Evolutionary conservation across 2,329 filamentous ascomycete genomes (phyloP).

Genomic region (Didymella exigua): DNA sequence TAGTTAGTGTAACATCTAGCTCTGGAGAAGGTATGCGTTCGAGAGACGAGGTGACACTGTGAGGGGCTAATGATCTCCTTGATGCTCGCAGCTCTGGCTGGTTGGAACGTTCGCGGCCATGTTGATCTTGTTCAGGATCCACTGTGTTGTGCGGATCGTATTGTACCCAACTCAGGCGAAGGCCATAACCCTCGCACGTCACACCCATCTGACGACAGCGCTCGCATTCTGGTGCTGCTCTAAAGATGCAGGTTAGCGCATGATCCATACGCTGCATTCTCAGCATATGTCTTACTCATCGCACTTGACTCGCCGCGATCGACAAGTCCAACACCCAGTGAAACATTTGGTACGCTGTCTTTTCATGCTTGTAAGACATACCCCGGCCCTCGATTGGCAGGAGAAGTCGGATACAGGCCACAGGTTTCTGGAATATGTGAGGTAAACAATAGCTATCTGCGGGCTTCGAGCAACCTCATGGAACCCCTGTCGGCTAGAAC

Average conservation of each 20-base stretch:
- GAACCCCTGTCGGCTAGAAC: no score
- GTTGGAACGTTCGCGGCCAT: not conserved
- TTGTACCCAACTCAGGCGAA: conserved; percentile 16
- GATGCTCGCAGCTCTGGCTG: conserved; percentile 1
- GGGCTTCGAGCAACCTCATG: no score
- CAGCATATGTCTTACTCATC: conserved; percentile 25
- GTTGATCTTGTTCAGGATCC: not conserved
- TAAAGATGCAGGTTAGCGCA: no score
- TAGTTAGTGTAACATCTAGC: conserved; percentile 4
- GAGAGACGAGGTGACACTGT: not conserved
- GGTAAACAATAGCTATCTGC: no score
- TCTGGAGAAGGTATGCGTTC: conserved; percentile 3
- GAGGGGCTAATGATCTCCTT: conserved; percentile 1
- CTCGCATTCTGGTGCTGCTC: conserved; percentile 1
- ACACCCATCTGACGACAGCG: conserved; percentile 12
- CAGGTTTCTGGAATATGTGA: no score
- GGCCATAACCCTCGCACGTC: conserved; percentile 17
- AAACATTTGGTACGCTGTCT: conserved; percentile 17
- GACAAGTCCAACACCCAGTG: conserved; percentile 23
- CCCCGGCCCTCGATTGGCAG: no score
- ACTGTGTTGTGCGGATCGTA: conserved; percentile 6
- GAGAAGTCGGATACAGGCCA: no score
- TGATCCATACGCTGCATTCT: no score
- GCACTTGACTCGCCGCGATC: conserved; percentile 20
- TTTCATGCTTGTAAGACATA: conserved; percentile 11